Evolutionary conservation across 2,329 filamentous ascomycete species (phyloP).

Genomic region (Lojkania enalia): DNA sequence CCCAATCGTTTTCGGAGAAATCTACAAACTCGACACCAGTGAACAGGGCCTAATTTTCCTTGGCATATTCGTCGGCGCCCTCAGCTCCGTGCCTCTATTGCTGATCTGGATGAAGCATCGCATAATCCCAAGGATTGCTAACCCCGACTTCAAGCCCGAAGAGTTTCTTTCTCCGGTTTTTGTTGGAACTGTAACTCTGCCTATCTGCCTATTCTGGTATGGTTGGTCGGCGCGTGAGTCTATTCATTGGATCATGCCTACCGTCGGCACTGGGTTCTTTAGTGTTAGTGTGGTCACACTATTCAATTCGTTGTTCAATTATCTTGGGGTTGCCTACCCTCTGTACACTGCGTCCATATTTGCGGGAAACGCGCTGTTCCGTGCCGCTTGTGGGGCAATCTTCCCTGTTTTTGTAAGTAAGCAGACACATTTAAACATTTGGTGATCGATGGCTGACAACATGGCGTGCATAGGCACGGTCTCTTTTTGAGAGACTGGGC

Average conservation of each 20-base stretch:
- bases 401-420: background rate
- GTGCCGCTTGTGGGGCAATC: constrained; percentile 30
- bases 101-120: constrained; percentile 20
- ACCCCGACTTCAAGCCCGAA: constrained; percentile 9
- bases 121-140: constrained; percentile 4
- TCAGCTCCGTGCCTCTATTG: constrained; percentile 38
- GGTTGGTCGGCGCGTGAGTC: constrained; percentile 64
- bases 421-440: too few relatives aligned
- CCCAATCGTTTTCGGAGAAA: constrained; percentile 43
- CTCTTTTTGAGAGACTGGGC: background rate
- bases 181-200: constrained; percentile 6
- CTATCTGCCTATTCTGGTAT: constrained; percentile 16
- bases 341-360: constrained; percentile 51
- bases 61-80: constrained; percentile 38
- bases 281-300: constrained; percentile 39
- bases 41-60: constrained; percentile 40
- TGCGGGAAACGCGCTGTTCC: constrained; percentile 61
- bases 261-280: constrained; percentile 54
- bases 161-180: constrained; percentile 7
- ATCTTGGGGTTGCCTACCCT: constrained; percentile 65
- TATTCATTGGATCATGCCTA: constrained; percentile 59
- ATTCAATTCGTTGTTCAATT: constrained; percentile 31
- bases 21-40: constrained; percentile 43
- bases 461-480: too few relatives aligned
- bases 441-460: too few relatives aligned